Evolutionary conservation across 805 yeast genomes (phyloP).

Genomic region (Cyberlindnera saturnus): DNA sequence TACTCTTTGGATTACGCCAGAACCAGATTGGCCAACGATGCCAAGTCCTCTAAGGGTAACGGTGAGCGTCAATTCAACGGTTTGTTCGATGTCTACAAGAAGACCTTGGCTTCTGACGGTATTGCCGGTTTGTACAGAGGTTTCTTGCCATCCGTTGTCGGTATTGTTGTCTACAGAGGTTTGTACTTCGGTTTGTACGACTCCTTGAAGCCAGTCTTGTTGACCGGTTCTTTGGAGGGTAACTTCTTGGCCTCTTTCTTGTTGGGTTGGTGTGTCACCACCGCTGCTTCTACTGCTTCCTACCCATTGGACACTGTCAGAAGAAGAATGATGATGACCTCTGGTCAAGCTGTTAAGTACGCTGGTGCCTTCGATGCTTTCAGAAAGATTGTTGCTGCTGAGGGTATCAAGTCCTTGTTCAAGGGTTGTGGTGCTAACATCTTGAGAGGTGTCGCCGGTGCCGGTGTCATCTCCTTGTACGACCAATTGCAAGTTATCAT

Average conservation of each 20-base stretch:
- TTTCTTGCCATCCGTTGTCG: constrained; percentile 96
- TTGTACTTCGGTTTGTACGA: constrained; percentile 97
- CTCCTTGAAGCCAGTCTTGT: constrained; percentile 90
- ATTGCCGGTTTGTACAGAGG: constrained; percentile 98
- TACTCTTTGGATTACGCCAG: constrained; percentile 98
- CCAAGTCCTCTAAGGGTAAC: constrained; percentile 70
- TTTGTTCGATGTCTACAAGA: constrained; percentile 91
- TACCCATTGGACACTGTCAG: constrained; percentile 99
- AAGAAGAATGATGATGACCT: constrained; percentile 99
- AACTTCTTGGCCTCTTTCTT: constrained; percentile 92
- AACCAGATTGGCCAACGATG: constrained; percentile 98
- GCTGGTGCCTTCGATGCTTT: constrained; percentile 92
- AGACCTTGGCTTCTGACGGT: constrained; percentile 95
- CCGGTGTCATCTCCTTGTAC: constrained; percentile 97
- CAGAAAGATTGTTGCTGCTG: constrained; percentile 89
- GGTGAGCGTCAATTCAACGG: constrained; percentile 98
- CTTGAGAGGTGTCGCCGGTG: constrained; percentile 99
- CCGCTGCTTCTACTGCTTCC: constrained; percentile 97
- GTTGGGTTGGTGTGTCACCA: constrained; percentile 96
- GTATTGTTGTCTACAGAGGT: constrained; percentile 99
- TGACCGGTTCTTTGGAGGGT: constrained; percentile 93
- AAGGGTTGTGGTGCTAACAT: constrained; percentile 99
- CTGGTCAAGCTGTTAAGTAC: constrained; percentile 97
- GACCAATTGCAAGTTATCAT: constrained; percentile 93
- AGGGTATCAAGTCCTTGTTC: constrained; percentile 90